Base-by-base conservation (phyloP, 176 grass and related monocot species). In the Musa schizocarpa region DNA sequence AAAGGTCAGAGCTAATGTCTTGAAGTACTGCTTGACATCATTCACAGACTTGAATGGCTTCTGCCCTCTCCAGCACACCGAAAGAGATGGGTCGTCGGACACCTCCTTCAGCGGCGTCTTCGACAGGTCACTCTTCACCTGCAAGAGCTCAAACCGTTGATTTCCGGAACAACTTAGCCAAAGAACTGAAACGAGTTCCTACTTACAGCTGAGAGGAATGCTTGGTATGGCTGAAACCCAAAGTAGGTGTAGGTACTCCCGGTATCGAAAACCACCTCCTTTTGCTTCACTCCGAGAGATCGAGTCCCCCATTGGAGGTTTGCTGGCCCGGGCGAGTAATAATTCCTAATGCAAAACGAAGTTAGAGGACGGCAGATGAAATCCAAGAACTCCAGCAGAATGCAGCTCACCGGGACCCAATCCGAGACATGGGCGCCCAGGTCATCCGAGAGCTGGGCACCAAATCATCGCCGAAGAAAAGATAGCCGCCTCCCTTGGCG, bases 211-310 rank as follows among this genome's bases (percentile, higher is more conserved):
- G 90, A 88, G 72, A 94, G 80, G 75, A 87, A 85, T 62, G 91
- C 86, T 89, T 94, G 80, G 76, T 99, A 95, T 54, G 86, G 80
- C 59, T 92, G 86, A 20, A 68, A 55, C 23, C 77, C 27, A 76
- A 94, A 99, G 81, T 99, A 99, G 22, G 88, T 89, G 50, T 91
- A 99, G 49, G 96, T 92, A 81, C 91, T 95, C 64, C 96, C 96
- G 53, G 82, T 95, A 76, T 99, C 96, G 84, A 94, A 83, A 21
- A 92, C 96, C 29, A 99, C 81, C 77, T 87, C 86, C 86, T 89
- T 91, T 25, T 87, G 83, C 86, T 79, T 99, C 11, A 80, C 49
- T 0, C 86, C 83, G 13, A 99, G 78, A 0, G 81, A 72, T 68
- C 76, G 85, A 54, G 53, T 81, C 9, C 85, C 96, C 0, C 89